Percentiles rank a stretch among this genome's conserved stretches.
These are phyloP conservation scores for Globisporangium mamillatum DNA, from an alignment of 352 stramenopile species.

Conservation along the genomic window DNA sequence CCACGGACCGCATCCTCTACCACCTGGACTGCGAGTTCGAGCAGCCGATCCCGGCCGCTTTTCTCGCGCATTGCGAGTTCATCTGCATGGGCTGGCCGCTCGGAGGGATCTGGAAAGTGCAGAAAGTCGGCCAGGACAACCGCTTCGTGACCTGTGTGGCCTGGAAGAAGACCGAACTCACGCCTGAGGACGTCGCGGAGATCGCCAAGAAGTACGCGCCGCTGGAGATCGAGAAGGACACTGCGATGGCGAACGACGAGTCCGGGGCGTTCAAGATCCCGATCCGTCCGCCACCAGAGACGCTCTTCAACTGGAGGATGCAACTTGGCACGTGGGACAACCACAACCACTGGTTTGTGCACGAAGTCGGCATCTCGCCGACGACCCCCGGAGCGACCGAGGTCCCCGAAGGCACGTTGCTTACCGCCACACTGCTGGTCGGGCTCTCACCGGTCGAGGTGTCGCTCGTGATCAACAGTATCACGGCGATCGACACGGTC, in stretches of 20 bases:
- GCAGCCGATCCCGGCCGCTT: constrained; percentile 30
- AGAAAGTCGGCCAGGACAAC: constrained; percentile 26
- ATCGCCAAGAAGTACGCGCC: constrained; percentile 36
- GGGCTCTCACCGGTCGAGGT: constrained; percentile 27
- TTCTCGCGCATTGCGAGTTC: constrained; percentile 36
- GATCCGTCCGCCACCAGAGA: constrained; percentile 18
- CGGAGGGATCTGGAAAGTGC: constrained; percentile 55
- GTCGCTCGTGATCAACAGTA: constrained; percentile 34
- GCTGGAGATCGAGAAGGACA: not conserved
- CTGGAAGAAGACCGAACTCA: constrained; percentile 55
- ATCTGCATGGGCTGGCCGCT: constrained; percentile 46
- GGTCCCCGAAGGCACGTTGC: not conserved
- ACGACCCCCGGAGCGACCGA: not conserved
- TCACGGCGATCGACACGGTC: constrained; percentile 42
- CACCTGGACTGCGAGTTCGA: constrained; percentile 43
- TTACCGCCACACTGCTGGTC: constrained; percentile 18
- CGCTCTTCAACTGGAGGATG: constrained; percentile 60
- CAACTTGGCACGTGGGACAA: constrained; percentile 43
- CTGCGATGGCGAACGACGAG: not conserved
- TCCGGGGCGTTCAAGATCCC: not conserved
- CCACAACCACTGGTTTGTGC: constrained; percentile 49
- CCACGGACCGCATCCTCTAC: constrained; percentile 45
- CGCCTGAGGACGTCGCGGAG: constrained; percentile 33
- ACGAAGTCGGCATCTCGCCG: constrained; percentile 30
- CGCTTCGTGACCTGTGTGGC: constrained; percentile 36